Evolutionary conservation across 805 yeast genomes (phyloP).

Genomic region (Brettanomyces custersianus): DNA sequence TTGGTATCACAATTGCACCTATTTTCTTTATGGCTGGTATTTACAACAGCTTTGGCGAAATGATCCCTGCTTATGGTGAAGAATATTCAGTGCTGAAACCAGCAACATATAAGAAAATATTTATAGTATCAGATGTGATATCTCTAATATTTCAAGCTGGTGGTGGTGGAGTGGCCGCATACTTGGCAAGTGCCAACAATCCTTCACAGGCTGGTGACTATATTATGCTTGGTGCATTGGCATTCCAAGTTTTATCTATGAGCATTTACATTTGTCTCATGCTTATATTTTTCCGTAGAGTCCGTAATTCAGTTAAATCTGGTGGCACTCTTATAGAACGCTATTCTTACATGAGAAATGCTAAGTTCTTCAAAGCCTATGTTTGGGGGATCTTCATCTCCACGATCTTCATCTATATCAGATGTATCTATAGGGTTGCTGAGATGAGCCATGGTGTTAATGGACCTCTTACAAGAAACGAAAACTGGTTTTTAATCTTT

Average conservation of each 20-base stretch:
- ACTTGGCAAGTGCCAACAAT: slow-evolving; percentile 22
- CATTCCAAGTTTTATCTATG: slow-evolving; percentile 64
- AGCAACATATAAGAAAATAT: slow-evolving; percentile 45
- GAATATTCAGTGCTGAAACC: slow-evolving; percentile 41
- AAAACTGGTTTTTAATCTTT: slow-evolving; percentile 42
- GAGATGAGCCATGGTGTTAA: slow-evolving; percentile 68
- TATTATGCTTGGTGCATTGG: slow-evolving; percentile 68
- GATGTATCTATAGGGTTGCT: slow-evolving; percentile 62
- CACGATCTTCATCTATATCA: slow-evolving; percentile 36
- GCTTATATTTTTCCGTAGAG: slow-evolving; percentile 33
- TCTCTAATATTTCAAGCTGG: slow-evolving; percentile 55
- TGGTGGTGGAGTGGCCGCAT: slow-evolving; percentile 66
- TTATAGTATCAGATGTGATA: slow-evolving; percentile 51
- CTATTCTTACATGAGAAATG: background rate
- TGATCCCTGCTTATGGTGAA: slow-evolving; percentile 48
- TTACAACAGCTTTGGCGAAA: slow-evolving; percentile 56
- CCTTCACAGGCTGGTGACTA: slow-evolving; percentile 14
- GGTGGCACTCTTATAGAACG: background rate
- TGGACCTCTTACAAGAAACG: slow-evolving; percentile 52
- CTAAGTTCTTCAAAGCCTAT: background rate
- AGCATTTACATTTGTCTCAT: slow-evolving; percentile 41
- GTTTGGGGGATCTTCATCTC: slow-evolving; percentile 1
- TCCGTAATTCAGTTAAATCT: slow-evolving; percentile 17
- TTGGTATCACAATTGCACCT: slow-evolving; percentile 63
- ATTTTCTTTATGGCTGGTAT: slow-evolving; percentile 73